These are phyloP conservation scores for Paramecium biaurelia DNA, from an alignment of 73 alveolate species.

Conservation along the genomic window DNA sequence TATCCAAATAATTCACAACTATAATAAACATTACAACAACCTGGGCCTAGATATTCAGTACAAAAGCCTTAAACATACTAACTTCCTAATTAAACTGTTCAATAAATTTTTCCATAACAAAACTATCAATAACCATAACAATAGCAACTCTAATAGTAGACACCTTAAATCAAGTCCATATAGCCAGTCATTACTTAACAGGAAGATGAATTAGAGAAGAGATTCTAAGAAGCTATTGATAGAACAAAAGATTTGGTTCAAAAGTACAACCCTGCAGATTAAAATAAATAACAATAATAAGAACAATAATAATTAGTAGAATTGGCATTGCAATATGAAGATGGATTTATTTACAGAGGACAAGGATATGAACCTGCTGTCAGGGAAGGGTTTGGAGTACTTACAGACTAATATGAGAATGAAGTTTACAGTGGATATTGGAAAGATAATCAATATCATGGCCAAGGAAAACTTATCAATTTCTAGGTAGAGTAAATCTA, in stretches of 20 bases:
- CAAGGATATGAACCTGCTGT: background rate
- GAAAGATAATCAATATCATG: constrained; percentile 10
- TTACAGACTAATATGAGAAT: background rate
- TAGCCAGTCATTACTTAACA: background rate
- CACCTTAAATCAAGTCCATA: background rate
- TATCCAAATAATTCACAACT: background rate
- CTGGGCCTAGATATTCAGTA: background rate
- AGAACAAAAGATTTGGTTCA: background rate
- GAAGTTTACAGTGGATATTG: constrained; percentile 18
- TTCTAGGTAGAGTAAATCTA: background rate
- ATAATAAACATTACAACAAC: background rate
- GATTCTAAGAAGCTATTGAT: constrained; percentile 20
- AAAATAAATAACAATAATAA: background rate
- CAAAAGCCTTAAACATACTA: background rate
- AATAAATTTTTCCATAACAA: background rate
- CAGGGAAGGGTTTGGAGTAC: constrained; percentile 28
- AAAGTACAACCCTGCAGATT: background rate
- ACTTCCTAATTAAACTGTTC: background rate
- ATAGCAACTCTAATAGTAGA: background rate
- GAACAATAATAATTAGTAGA: background rate
- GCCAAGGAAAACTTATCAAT: background rate
- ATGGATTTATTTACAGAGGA: constrained; percentile 29
- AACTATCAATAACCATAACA: background rate
- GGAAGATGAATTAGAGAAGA: constrained; percentile 32
- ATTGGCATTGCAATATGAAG: background rate